phyloP scores from a whole-genome alignment of 164 flowering plant genomes.

The Vitis rotundifolia region DNA sequence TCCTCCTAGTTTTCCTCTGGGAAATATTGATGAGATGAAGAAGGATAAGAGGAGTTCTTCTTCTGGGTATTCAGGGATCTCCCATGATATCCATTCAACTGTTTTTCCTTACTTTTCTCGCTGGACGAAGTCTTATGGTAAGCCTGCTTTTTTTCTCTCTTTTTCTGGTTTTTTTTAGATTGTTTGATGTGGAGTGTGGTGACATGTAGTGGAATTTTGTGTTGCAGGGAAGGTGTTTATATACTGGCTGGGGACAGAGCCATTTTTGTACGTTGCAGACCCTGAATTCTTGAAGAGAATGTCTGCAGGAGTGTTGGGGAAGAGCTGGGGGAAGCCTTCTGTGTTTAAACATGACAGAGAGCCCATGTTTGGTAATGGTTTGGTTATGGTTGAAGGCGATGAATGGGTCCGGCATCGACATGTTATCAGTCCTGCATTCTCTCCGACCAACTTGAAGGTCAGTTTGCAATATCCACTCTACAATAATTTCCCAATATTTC shows the following conservation, averaged over 20 bases:
- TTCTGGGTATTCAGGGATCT: slow-evolving; percentile 11
- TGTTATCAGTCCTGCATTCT: slow-evolving; percentile 72
- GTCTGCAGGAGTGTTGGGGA: slow-evolving; percentile 53
- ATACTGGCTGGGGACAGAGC: slow-evolving; percentile 93
- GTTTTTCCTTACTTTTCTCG: slow-evolving; percentile 70
- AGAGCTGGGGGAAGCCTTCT: slow-evolving; percentile 89
- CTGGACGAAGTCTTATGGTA: slow-evolving; percentile 75
- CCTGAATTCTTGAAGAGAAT: slow-evolving; percentile 71
- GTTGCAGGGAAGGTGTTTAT: slow-evolving; percentile 75
- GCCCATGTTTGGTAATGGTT: slow-evolving; percentile 88
- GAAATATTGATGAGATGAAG: slow-evolving; percentile 63
- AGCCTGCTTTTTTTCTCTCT: background rate
- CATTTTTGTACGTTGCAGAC: slow-evolving; percentile 82
- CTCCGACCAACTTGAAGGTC: slow-evolving; percentile 71
- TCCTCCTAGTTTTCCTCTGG: slow-evolving; percentile 80
- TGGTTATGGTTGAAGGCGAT: slow-evolving; percentile 79
- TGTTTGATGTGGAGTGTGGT: too few relatives aligned
- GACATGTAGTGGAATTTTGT: background rate
- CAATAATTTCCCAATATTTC: too few relatives aligned
- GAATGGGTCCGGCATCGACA: slow-evolving; percentile 80
- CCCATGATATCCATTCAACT: slow-evolving; percentile 69
- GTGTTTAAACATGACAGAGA: slow-evolving; percentile 74
- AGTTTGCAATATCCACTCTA: too few relatives aligned
- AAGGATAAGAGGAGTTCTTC: slow-evolving; percentile 13
- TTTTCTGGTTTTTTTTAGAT: too few relatives aligned